Conservation (phyloP, 2,329 filamentous ascomycete genomes). For the Magnaporthiopsis rhizophila region DNA sequence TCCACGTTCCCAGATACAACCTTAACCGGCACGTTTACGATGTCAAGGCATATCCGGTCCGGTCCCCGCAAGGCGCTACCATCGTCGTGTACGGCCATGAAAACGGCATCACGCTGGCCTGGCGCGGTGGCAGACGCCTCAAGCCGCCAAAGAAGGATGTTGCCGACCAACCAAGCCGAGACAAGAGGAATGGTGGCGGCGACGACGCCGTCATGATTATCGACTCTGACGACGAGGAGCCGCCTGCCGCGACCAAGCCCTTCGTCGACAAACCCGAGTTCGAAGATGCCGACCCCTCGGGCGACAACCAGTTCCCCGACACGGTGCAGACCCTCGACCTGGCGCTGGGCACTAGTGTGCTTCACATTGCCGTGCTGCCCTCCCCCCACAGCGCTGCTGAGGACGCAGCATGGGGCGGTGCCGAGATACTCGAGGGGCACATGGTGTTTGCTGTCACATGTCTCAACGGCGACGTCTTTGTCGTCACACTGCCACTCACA, state of each 20-base stretch:
- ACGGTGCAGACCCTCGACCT: constrained; percentile 54
- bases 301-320: constrained; percentile 40
- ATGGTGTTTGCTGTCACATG: constrained; percentile 56
- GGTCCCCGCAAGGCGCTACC: constrained; percentile 55
- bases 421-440: constrained; percentile 43
- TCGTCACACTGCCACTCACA: constrained; percentile 52
- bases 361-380: constrained; percentile 49
- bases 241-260: constrained; percentile 16
- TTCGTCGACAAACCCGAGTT: constrained; percentile 51
- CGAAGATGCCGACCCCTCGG: constrained; percentile 39
- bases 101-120: constrained; percentile 52
- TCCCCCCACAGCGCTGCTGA: constrained; percentile 39
- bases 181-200: constrained; percentile 42
- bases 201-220: constrained; percentile 54
- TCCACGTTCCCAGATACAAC: constrained; percentile 40
- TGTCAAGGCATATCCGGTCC: constrained; percentile 52
- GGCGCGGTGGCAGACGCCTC: constrained; percentile 55
- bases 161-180: constrained; percentile 16
- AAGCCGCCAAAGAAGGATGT: constrained; percentile 33
- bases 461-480: constrained; percentile 46
- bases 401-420: constrained; percentile 37
- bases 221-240: constrained; percentile 53
- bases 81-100: constrained; percentile 57
- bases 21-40: constrained; percentile 49
- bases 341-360: constrained; percentile 46